Evolutionary conservation across 2,329 filamentous ascomycete genomes (phyloP).

Genomic region (Claviceps africana): DNA sequence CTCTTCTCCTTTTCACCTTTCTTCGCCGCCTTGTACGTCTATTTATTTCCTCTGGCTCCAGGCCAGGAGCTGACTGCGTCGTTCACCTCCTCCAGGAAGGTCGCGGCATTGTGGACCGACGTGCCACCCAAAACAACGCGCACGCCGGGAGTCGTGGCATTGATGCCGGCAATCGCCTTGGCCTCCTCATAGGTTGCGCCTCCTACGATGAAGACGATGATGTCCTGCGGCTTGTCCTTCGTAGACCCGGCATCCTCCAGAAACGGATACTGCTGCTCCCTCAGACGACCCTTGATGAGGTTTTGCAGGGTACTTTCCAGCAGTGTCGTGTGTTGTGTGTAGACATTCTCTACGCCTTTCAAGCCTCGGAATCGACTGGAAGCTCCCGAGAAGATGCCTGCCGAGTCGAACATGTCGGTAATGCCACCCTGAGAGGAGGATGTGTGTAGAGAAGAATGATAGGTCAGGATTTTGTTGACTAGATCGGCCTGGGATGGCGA

Average conservation of each 20-base stretch:
- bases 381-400: slow-evolving; percentile 81
- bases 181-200: slow-evolving; percentile 94
- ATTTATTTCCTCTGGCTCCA: slow-evolving; percentile 29
- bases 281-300: slow-evolving; percentile 79
- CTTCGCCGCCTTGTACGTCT: not conserved
- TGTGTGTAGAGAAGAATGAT: slow-evolving; percentile 75
- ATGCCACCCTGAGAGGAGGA: slow-evolving; percentile 65
- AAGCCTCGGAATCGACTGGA: slow-evolving; percentile 82
- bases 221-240: slow-evolving; percentile 89
- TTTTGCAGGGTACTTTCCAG: slow-evolving; percentile 81
- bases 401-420: slow-evolving; percentile 80
- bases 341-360: slow-evolving; percentile 96
- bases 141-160: slow-evolving; percentile 77
- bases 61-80: slow-evolving; percentile 82
- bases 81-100: slow-evolving; percentile 83
- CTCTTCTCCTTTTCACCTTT: too few species aligned
- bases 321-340: slow-evolving; percentile 88
- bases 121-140: slow-evolving; percentile 84
- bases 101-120: slow-evolving; percentile 71
- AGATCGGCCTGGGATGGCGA: slow-evolving; percentile 61
- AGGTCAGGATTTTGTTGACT: slow-evolving; percentile 68
- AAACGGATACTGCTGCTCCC: slow-evolving; percentile 82
- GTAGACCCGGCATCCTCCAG: slow-evolving; percentile 78
- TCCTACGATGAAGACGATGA: slow-evolving; percentile 87
- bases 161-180: slow-evolving; percentile 89